A percentile compares a stretch with the other conserved stretches of the same genome.
Conservation (phyloP, 2,329 filamentous ascomycete species). For the Ceratocystis smalleyi region DNA sequence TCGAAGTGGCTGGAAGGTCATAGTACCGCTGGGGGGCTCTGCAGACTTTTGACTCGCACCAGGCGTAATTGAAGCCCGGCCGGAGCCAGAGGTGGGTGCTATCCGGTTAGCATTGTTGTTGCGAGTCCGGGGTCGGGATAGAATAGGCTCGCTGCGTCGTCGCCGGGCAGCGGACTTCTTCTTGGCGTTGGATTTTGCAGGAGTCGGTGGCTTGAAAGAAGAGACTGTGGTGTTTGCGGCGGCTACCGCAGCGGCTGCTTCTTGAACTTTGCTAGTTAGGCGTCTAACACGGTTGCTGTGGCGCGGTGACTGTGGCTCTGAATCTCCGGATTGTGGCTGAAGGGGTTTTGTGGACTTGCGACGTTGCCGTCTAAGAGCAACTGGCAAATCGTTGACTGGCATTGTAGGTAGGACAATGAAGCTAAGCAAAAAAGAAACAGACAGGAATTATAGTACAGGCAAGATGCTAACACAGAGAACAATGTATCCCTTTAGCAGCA, state of each 20-base stretch:
- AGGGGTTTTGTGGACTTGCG: background rate
- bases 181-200: background rate
- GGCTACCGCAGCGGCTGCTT: background rate
- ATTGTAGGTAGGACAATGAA: conserved; percentile 3
- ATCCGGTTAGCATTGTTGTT: conserved; percentile 13
- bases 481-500: background rate
- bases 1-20: conserved; percentile 33
- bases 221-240: background rate
- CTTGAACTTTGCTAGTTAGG: conserved; percentile 7
- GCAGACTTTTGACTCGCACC: background rate
- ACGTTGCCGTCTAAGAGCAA: conserved; percentile 9
- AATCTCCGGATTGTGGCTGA: conserved; percentile 6
- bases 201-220: background rate
- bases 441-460: background rate
- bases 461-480: background rate
- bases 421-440: background rate
- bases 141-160: conserved; percentile 5
- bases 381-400: conserved; percentile 10
- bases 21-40: conserved; percentile 22
- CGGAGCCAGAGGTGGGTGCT: conserved; percentile 6
- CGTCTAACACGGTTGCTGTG: conserved; percentile 14
- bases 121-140: background rate
- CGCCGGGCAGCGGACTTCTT: background rate
- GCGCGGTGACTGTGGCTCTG: conserved; percentile 9
- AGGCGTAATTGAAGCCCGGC: conserved; percentile 1